These are phyloP conservation scores for Macrolepiota albuminosa DNA, from an alignment of 768 basidiomycete genomes.

Conservation along the genomic window DNA sequence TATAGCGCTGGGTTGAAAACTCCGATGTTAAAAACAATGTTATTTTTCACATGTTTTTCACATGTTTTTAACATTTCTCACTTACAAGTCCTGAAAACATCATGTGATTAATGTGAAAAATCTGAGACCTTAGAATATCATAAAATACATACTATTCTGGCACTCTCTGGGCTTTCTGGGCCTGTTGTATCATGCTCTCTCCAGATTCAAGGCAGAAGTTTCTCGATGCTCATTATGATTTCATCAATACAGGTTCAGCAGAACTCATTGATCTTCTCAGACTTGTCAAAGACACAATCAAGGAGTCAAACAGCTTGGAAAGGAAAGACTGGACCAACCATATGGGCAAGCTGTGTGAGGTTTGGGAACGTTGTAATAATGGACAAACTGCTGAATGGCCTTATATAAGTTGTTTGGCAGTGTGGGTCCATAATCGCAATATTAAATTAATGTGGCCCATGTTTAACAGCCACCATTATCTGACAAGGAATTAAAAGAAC, in stretches of 20 bases:
- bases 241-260: neutral
- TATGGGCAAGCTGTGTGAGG: neutral
- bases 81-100: neutral
- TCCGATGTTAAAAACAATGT: no score
- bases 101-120: constrained; percentile 3
- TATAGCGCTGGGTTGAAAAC: no score
- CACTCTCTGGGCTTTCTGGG: neutral
- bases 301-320: neutral
- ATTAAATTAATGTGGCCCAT: neutral
- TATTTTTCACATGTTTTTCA: neutral
- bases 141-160: no score
- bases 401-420: neutral
- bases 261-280: neutral
- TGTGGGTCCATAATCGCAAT: neutral
- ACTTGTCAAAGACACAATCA: neutral
- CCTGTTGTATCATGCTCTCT: neutral
- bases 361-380: neutral
- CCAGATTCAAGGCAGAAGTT: neutral
- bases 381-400: neutral
- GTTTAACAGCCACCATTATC: neutral
- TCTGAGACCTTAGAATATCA: neutral
- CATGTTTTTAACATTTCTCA: neutral
- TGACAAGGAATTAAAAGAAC: neutral
- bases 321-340: neutral
- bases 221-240: neutral